These are phyloP conservation scores for Mrakia frigida DNA, from an alignment of 768 basidiomycete genomes.

Conservation along the genomic window DNA sequence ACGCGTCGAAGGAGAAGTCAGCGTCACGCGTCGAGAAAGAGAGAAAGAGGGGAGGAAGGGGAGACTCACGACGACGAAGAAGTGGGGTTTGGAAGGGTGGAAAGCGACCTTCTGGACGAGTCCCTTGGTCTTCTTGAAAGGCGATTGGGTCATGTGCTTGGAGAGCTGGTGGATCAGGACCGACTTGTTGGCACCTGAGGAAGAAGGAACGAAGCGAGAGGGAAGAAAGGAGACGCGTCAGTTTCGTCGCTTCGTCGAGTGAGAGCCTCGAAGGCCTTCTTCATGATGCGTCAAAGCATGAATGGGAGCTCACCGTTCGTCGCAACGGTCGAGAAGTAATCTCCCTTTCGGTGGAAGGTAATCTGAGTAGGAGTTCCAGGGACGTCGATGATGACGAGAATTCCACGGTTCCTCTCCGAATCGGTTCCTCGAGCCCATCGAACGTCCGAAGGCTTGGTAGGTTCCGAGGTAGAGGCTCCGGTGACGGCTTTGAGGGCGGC, in stretches of 20 bases:
- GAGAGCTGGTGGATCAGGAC: constrained; percentile 96
- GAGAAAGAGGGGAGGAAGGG: constrained; percentile 12
- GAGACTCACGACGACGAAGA: constrained; percentile 86
- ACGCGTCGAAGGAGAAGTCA: constrained; percentile 22
- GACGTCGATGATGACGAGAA: constrained; percentile 47
- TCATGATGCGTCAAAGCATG: background rate
- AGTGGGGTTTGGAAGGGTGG: constrained; percentile 89
- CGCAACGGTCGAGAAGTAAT: constrained; percentile 87
- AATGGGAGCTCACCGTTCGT: constrained; percentile 56
- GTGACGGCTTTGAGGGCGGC: constrained; percentile 57
- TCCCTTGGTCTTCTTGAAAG: constrained; percentile 93
- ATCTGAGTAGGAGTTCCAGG: constrained; percentile 63
- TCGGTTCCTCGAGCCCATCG: constrained; percentile 46
- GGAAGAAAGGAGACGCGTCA: background rate
- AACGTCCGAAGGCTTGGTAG: constrained; percentile 41
- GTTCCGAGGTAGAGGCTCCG: constrained; percentile 47
- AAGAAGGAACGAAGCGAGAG: background rate
- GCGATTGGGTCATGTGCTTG: constrained; percentile 90
- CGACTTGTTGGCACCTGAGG: constrained; percentile 63
- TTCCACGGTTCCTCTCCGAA: constrained; percentile 45
- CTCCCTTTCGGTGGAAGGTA: constrained; percentile 87
- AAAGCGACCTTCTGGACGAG: constrained; percentile 84
- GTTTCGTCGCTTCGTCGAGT: background rate
- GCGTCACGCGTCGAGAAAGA: background rate
- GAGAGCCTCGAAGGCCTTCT: background rate